Conservation (phyloP, 1,284 basidiomycete genomes). For the Papiliotrema terrestris region DNA sequence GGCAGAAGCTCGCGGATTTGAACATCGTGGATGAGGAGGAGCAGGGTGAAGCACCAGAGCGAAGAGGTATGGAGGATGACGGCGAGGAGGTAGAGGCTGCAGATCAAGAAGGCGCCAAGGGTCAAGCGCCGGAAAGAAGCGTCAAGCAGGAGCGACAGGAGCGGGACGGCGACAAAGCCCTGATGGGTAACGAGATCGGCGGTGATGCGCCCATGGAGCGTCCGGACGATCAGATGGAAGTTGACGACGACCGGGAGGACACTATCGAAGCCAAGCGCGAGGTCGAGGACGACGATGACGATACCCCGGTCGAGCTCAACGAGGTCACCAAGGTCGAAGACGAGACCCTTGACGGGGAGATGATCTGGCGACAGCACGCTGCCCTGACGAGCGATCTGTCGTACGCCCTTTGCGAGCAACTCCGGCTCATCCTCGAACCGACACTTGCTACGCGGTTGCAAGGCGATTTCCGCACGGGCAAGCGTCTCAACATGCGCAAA, state of each 20-base stretch:
- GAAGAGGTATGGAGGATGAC: conserved; percentile 12
- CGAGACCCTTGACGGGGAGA: conserved; percentile 53
- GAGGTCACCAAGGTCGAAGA: conserved; percentile 48
- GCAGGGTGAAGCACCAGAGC: not conserved
- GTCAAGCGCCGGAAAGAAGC: conserved; percentile 18
- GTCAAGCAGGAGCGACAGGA: conserved; percentile 18
- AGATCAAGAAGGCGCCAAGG: conserved; percentile 5
- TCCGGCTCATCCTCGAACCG: conserved; percentile 93
- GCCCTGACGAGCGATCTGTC: conserved; percentile 87
- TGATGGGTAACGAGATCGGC: conserved; percentile 46
- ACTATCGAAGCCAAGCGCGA: conserved; percentile 30
- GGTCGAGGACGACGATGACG: conserved; percentile 29
- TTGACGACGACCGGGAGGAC: conserved; percentile 38
- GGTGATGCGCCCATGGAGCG: conserved; percentile 16
- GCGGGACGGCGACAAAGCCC: conserved; percentile 45
- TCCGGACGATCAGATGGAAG: conserved; percentile 27
- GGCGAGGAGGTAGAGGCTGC: conserved; percentile 15
- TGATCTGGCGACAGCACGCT: conserved; percentile 87
- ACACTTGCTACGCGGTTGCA: conserved; percentile 90
- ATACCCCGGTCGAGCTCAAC: conserved; percentile 57
- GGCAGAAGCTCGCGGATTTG: conserved; percentile 75
- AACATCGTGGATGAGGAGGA: conserved; percentile 63
- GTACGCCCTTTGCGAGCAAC: conserved; percentile 88
- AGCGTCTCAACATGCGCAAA: conserved; percentile 98
- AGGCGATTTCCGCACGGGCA: conserved; percentile 97